Evolutionary conservation across 2,329 filamentous ascomycete genomes (phyloP), one percentile per base, ranked within the genome.

Genomic region (Claviceps humidiphila): DNA sequence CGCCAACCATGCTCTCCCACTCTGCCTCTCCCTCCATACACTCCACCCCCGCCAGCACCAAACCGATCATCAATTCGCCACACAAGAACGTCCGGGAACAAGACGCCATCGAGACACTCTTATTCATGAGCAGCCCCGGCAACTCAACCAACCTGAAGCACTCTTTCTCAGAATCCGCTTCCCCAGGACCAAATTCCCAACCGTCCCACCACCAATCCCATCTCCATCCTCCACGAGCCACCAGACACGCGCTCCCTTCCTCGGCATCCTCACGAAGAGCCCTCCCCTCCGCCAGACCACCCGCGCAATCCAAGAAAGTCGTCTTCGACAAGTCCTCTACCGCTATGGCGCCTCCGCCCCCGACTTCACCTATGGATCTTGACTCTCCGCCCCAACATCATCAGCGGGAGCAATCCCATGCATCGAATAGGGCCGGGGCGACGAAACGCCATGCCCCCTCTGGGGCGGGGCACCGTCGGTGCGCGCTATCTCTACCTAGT

Each of bases 91-190:
- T 54, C n/a, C 46, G 53, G 42, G 87, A 93, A 62, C 85, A 89
- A 61, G 87, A 91, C 60, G 87, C 87, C 5, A 81, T 91, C 47
- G 87, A 90, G 62, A 85, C 85, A 0, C 68, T 93, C 24, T 72
- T 91, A 26, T 89, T 90, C 61, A 85, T 93, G 81, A 89, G 86
- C 61, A 87, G 84, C 56, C 85, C 85, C 0, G 83, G 83, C 16
- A 86, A 87, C 64, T 84, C 84, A 45, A 73, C 77, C 43, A 81
- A 80, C 55, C 66, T 83, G 59, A 79, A 79, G 56, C 77, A 78
- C 54, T 63, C 67, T 9, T 80, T 80, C 53, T 73, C 77, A 0
- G 67, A 71, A 0, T 62, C 68, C 0, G 64, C 64, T 11, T 71
- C 71, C 2, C 62, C 71, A 16, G 66, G 59, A 3, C 62, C 63